Percentiles rank a stretch among this genome's conserved stretches.
phyloP scores from a whole-genome alignment of 2,329 filamentous ascomycete genomes.

The Leptographium procerum region DNA sequence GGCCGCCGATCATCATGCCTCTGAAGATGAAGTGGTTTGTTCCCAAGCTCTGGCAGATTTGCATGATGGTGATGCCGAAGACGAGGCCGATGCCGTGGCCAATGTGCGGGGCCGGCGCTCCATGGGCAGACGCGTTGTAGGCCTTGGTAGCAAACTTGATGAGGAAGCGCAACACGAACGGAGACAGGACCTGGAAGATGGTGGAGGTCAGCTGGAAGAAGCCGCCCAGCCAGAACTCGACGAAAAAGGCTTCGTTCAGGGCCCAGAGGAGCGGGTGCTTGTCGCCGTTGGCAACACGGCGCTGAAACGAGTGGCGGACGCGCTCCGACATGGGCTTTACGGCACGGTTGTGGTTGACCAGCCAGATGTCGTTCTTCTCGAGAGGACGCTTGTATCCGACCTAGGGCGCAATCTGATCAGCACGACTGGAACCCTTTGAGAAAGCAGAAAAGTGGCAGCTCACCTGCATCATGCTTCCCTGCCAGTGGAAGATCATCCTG shows the following conservation, averaged over 20 bases:
- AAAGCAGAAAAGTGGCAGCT: no score
- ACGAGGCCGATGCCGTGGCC: slow-evolving; percentile 71
- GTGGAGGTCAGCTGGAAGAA: slow-evolving; percentile 61
- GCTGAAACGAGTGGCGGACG: slow-evolving; percentile 57
- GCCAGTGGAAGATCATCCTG: slow-evolving; percentile 76
- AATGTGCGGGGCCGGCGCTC: slow-evolving; percentile 51
- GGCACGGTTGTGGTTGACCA: slow-evolving; percentile 69
- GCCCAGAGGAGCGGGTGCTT: slow-evolving; percentile 68
- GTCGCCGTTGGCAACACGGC: slow-evolving; percentile 53
- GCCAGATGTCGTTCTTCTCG: slow-evolving; percentile 77
- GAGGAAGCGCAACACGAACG: slow-evolving; percentile 74
- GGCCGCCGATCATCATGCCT: slow-evolving; percentile 84
- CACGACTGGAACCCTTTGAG: no score
- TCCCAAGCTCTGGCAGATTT: slow-evolving; percentile 66
- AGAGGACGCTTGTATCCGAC: slow-evolving; percentile 77
- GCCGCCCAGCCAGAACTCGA: slow-evolving; percentile 80
- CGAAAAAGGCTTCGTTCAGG: slow-evolving; percentile 74
- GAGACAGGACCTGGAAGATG: slow-evolving; percentile 68
- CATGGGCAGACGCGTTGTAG: slow-evolving; percentile 49
- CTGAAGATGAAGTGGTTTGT: slow-evolving; percentile 89
- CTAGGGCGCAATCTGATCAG: slow-evolving; percentile 29
- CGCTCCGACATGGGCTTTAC: slow-evolving; percentile 58
- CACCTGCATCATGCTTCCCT: slow-evolving; percentile 73
- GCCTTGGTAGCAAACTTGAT: slow-evolving; percentile 77
- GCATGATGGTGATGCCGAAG: slow-evolving; percentile 76